These are phyloP conservation scores for Fusarium sp. DNA, from an alignment of 2,329 filamentous ascomycete genomes.

Conservation along the genomic window DNA sequence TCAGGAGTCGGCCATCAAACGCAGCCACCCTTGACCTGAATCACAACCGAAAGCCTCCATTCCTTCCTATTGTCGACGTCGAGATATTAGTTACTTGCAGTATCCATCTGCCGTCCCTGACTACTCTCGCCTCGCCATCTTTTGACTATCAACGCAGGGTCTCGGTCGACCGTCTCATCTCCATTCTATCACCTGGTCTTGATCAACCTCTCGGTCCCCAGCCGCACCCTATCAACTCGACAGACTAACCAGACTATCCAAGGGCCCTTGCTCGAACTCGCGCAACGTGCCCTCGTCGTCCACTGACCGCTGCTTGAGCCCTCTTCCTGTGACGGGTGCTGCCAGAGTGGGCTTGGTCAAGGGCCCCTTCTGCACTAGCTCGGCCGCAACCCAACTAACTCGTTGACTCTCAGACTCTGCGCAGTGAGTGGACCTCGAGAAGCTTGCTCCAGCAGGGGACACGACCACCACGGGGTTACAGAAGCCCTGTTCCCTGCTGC, in stretches of 20 bases:
- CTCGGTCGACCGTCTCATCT: slow-evolving; percentile 27
- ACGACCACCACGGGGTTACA: slow-evolving; percentile 14
- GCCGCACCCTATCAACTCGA: slow-evolving; percentile 28
- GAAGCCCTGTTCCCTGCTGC: slow-evolving; percentile 14
- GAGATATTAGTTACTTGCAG: slow-evolving; percentile 6
- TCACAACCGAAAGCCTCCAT: background rate
- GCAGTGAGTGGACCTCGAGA: slow-evolving; percentile 26
- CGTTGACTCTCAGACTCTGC: background rate
- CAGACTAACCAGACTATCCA: background rate
- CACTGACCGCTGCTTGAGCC: slow-evolving; percentile 47
- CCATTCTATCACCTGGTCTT: slow-evolving; percentile 39
- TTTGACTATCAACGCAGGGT: slow-evolving; percentile 23
- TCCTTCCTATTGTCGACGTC: background rate
- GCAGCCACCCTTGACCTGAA: slow-evolving; percentile 4
- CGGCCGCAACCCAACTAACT: slow-evolving; percentile 29
- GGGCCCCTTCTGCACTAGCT: slow-evolving; percentile 38
- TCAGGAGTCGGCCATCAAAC: slow-evolving; percentile 5
- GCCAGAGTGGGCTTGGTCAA: slow-evolving; percentile 41
- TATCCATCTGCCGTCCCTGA: slow-evolving; percentile 2
- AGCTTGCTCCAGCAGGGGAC: background rate
- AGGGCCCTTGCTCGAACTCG: slow-evolving; percentile 33
- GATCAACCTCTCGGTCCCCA: slow-evolving; percentile 32
- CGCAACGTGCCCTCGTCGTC: slow-evolving; percentile 33
- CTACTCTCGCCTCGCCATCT: slow-evolving; percentile 1
- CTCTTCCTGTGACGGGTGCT: slow-evolving; percentile 39